phyloP scores from a whole-genome alignment of 2,329 filamentous ascomycete genomes.

The Oidium heveae region DNA sequence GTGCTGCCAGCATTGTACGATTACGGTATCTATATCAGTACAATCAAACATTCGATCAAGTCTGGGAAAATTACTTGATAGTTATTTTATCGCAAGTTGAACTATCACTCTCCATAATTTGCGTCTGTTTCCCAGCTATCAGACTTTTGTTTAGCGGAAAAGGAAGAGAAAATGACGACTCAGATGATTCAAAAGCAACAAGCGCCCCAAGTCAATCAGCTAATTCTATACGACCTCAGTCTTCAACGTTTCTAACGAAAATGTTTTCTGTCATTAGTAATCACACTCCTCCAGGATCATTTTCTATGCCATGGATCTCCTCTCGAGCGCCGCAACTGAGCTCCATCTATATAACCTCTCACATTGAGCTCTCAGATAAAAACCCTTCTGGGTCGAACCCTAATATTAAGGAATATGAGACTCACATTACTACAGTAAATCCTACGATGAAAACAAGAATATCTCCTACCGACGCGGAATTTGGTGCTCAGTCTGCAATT shows the following conservation, averaged over 20 bases:
- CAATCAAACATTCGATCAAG: background rate
- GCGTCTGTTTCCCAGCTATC: conserved; percentile 1
- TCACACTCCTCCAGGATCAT: background rate
- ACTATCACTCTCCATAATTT: background rate
- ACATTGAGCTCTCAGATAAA: background rate
- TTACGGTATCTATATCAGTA: too few species aligned
- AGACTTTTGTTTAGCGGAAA: background rate
- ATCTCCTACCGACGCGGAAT: background rate
- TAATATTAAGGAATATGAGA: background rate
- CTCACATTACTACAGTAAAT: background rate
- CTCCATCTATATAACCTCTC: too few species aligned
- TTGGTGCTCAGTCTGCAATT: background rate
- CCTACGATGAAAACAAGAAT: background rate
- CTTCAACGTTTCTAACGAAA: background rate
- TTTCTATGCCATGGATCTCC: too few species aligned
- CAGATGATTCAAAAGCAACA: background rate
- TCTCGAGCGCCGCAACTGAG: too few species aligned
- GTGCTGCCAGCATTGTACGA: too few species aligned
- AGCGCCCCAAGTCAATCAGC: background rate
- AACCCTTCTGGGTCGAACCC: background rate
- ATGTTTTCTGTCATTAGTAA: background rate
- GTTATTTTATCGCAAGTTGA: background rate
- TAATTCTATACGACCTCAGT: background rate
- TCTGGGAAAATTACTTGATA: background rate
- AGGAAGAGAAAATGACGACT: background rate